Evolutionary conservation across 192 early-diverging fungal species (phyloP).

Genomic region (Entomortierella beljakovae): DNA sequence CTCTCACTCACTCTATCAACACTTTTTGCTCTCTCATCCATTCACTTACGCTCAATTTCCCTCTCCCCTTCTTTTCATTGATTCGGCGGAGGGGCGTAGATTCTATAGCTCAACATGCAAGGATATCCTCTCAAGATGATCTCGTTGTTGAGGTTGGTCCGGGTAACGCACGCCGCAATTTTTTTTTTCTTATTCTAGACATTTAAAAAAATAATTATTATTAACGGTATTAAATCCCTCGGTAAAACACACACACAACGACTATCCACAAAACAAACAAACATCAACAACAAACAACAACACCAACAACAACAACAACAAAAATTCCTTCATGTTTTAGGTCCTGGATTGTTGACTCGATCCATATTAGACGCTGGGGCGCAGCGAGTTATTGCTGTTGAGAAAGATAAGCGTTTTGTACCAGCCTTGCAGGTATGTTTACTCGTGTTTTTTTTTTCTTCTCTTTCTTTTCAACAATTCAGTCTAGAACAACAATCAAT

Average conservation of each 20-base stretch:
- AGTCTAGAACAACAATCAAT: no score
- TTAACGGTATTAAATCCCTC: no score
- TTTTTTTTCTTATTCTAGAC: not conserved
- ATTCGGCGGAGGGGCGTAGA: constrained; percentile 63
- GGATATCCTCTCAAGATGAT: constrained; percentile 64
- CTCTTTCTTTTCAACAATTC: not conserved
- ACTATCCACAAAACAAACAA: no score
- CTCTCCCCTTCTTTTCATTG: not conserved
- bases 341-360: constrained; percentile 81
- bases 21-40: not conserved
- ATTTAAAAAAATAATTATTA: not conserved
- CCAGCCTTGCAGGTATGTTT: constrained; percentile 65
- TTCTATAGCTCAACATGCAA: constrained; percentile 72
- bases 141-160: constrained; percentile 84
- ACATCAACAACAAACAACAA: not conserved
- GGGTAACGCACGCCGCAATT: constrained; percentile 43
- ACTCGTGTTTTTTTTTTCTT: not conserved
- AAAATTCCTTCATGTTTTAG: no score
- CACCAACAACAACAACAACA: not conserved
- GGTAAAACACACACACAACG: no score
- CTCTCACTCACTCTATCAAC: no score
- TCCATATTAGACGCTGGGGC: constrained; percentile 79
- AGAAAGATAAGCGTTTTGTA: constrained; percentile 80
- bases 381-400: constrained; percentile 72
- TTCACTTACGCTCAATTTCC: not conserved